These are phyloP conservation scores for Cryptosporidium parvum DNA, from an alignment of 169 alveolate genomes.

Conservation along the genomic window DNA sequence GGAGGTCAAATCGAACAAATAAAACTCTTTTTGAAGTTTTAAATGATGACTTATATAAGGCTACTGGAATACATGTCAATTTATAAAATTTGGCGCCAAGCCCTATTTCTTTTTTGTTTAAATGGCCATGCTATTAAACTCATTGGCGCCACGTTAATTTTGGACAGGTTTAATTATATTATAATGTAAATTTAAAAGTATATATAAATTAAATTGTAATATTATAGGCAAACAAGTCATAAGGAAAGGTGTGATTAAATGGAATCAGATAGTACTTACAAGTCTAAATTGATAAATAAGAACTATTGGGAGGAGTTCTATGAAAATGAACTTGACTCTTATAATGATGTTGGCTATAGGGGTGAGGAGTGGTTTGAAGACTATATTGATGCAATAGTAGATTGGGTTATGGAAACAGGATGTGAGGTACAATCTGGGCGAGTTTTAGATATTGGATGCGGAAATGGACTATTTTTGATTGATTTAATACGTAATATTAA, in stretches of 20 bases:
- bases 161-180: not conserved
- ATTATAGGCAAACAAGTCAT: not conserved
- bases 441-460: constrained; percentile 82
- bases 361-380: constrained; percentile 76
- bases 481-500: constrained; percentile 70
- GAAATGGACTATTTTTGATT: constrained; percentile 80
- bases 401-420: constrained; percentile 34
- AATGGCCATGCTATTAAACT: not conserved
- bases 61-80: constrained; percentile 44
- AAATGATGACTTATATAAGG: constrained; percentile 12
- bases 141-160: not conserved
- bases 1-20: constrained; percentile 51
- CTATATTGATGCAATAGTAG: constrained; percentile 46
- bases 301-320: constrained; percentile 68
- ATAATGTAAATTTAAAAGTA: not conserved
- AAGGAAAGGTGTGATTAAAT: not conserved
- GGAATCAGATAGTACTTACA: not conserved
- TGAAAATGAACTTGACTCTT: constrained; percentile 45
- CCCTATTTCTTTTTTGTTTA: not conserved
- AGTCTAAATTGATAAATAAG: constrained; percentile 23
- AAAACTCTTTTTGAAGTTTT: constrained; percentile 26
- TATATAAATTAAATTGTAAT: not conserved
- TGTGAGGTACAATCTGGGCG: not conserved
- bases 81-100: not conserved
- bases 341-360: constrained; percentile 60